These are phyloP conservation scores for Colletotrichum tropicale DNA, from an alignment of 2,329 filamentous ascomycete genomes.

Conservation along the genomic window DNA sequence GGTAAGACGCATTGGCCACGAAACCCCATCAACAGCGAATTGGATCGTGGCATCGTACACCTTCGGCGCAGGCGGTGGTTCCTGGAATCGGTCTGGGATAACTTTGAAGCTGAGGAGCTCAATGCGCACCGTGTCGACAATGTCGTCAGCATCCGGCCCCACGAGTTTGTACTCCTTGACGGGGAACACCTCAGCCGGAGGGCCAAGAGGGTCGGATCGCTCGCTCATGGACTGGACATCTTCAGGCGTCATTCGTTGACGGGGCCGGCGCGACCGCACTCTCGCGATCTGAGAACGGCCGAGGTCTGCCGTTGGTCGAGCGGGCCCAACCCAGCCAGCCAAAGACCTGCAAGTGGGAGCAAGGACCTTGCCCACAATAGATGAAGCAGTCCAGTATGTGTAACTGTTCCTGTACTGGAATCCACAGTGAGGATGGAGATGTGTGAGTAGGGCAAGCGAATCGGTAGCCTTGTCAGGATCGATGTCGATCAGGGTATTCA, in stretches of 20 bases:
- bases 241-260: constrained; percentile 58
- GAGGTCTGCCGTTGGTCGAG: constrained; percentile 70
- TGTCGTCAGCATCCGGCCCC: constrained; percentile 58
- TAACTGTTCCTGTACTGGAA: constrained; percentile 78
- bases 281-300: constrained; percentile 72
- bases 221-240: constrained; percentile 71
- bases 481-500: constrained; percentile 79
- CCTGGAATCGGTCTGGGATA: constrained; percentile 29
- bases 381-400: constrained; percentile 77
- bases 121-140: constrained; percentile 70
- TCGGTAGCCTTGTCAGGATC: constrained; percentile 72
- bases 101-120: constrained; percentile 68
- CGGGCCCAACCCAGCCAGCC: constrained; percentile 77
- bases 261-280: constrained; percentile 64
- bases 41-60: constrained; percentile 66
- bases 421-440: constrained; percentile 71
- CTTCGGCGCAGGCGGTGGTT: constrained; percentile 37
- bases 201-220: constrained; percentile 72
- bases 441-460: constrained; percentile 69
- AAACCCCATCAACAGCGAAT: constrained; percentile 67
- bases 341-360: constrained; percentile 73
- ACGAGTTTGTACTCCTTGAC: constrained; percentile 71
- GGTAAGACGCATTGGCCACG: constrained; percentile 66
- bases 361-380: constrained; percentile 77
- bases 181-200: constrained; percentile 64